A percentile compares a stretch with the other conserved stretches of the same genome.
phyloP scores from a whole-genome alignment of 176 grass and related monocot species.

The Oryza brachyantha region DNA sequence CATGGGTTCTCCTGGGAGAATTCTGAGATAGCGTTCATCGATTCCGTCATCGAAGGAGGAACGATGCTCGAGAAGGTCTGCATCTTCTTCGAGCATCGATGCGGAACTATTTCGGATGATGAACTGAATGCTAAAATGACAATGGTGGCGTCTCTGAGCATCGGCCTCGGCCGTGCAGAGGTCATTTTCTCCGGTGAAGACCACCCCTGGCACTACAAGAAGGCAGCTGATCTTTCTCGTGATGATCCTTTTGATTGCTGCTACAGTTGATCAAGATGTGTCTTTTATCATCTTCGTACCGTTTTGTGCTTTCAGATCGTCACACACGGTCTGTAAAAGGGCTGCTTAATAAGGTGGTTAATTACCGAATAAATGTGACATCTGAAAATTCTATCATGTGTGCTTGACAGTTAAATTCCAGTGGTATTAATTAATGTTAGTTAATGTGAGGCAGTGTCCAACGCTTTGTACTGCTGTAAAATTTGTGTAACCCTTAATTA shows the following conservation, averaged over 20 bases:
- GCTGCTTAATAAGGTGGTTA: neutral
- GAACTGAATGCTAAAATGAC: neutral
- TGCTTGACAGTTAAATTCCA: neutral
- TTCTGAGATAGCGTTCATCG: neutral
- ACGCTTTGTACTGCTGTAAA: neutral
- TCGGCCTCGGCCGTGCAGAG: neutral
- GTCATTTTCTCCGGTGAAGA: neutral
- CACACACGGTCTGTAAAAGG: neutral
- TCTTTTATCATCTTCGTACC: neutral
- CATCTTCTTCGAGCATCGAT: neutral
- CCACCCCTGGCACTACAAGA: neutral
- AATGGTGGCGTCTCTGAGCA: neutral
- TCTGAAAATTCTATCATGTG: neutral
- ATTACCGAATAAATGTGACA: neutral
- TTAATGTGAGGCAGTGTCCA: neutral
- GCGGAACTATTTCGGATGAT: neutral
- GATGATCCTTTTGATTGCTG: neutral
- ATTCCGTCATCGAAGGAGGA: neutral
- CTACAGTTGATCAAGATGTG: neutral
- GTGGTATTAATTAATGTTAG: neutral
- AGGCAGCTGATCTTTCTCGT: neutral
- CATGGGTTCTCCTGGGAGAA: slow-evolving; percentile 9
- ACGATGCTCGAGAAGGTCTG: neutral
- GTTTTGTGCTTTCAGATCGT: neutral
- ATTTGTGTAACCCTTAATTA: neutral